Base-by-base conservation (phyloP, 768 basidiomycete genomes). In the Daedalea quercina region DNA sequence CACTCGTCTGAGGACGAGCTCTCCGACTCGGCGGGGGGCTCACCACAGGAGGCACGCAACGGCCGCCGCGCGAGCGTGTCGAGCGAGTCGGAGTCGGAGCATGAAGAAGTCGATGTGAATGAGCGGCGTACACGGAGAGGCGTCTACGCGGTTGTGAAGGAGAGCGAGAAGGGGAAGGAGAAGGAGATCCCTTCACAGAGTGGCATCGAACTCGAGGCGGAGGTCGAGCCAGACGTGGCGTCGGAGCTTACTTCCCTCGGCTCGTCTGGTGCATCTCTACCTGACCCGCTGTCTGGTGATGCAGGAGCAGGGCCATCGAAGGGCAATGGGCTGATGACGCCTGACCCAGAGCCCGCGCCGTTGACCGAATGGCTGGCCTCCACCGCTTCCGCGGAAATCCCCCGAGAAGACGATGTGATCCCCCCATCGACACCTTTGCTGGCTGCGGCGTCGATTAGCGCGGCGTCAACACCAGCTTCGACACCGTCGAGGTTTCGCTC, bases 41-140 rank as follows among this genome's bases (percentile, higher is more conserved):
- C 60, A 17, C 56, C 57, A 45, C 63, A 67, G 24, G 76, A 77
- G 57, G 70, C 74, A 52, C 70, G 70, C 55, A n/a, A n/a, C n/a
- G 76, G 78, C 44, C 78, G 77, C 51, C 77, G 75, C 33, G 72
- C 70, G 53, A 76, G 78, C 55, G 57, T 59, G 31, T 62, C 60
- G 42, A 61, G 57, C 23, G 61, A 53, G 50, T 56, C 57, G 41
- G 59, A 53, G 9, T 70, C 73, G 19, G 59, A 66, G 51, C 63
- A 46, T 60, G 73, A 55, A 50, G 70, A 52, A 56, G 68, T 82
- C 51, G 87, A 91, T 60, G 69, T 90, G 55, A 85, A 91, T 61
- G 89, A 90, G 65, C 77, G 89, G 35, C 75, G 89, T 57, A 91
- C 89, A 46, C 81, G 89, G 26, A 77, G 89, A 40, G 88, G 89